Percentiles rank a stretch among this genome's conserved stretches.
phyloP scores from a whole-genome alignment of 805 yeast species.

The Zygosaccharomyces bisporus region DNA sequence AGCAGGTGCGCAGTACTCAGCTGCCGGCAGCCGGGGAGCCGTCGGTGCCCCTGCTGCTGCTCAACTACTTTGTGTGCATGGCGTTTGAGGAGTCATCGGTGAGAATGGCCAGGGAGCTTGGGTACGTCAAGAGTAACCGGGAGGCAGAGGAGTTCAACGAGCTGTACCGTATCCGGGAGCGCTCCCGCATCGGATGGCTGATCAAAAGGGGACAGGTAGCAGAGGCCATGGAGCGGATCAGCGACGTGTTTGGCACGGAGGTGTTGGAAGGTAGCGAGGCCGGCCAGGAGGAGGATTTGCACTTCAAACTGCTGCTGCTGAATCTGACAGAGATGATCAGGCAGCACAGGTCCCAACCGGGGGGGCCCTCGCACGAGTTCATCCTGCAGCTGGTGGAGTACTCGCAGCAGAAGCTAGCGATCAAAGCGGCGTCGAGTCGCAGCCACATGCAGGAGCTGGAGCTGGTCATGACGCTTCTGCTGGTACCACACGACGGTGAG shows the following conservation, averaged over 20 bases:
- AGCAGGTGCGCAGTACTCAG: slow-evolving; percentile 21
- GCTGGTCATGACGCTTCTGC: slow-evolving; percentile 75
- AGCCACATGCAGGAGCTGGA: slow-evolving; percentile 70
- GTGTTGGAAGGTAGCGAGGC: slow-evolving; percentile 22
- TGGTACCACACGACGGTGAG: slow-evolving; percentile 41
- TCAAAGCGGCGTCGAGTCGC: slow-evolving; percentile 55
- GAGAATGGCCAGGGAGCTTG: slow-evolving; percentile 57
- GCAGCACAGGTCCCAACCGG: slow-evolving; percentile 31
- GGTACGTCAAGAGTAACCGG: slow-evolving; percentile 26
- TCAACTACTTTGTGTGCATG: slow-evolving; percentile 73
- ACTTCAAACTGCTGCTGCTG: slow-evolving; percentile 68
- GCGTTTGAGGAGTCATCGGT: slow-evolving; percentile 69
- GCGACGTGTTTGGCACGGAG: slow-evolving; percentile 27
- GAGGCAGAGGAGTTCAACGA: slow-evolving; percentile 33
- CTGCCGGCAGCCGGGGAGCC: slow-evolving; percentile 34
- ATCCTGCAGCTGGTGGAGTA: slow-evolving; percentile 52
- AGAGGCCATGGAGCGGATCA: slow-evolving; percentile 34
- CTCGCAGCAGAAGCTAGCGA: slow-evolving; percentile 58
- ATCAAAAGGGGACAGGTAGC: slow-evolving; percentile 27
- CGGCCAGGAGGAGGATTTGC: slow-evolving; percentile 50
- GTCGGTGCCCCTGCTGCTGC: slow-evolving; percentile 42
- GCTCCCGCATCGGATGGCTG: slow-evolving; percentile 26
- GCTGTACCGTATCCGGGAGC: slow-evolving; percentile 27
- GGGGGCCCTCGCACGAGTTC: slow-evolving; percentile 43
- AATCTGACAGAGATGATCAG: slow-evolving; percentile 80